phyloP scores from a whole-genome alignment of 176 grass and related monocot species.

The Coix lacrymajobi region DNA sequence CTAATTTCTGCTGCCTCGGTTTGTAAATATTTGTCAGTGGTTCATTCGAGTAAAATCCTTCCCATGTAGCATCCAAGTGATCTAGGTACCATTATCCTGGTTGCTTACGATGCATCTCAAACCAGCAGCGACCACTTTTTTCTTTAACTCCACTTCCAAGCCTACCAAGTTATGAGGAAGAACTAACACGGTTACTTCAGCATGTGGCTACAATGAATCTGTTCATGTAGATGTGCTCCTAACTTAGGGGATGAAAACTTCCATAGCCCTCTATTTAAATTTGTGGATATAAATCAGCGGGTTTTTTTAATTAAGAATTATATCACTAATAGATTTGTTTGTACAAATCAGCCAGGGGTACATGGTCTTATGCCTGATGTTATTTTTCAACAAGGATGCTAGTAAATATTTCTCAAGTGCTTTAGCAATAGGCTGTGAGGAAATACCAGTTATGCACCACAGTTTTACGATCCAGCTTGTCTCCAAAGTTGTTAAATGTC shows the following conservation, averaged over 20 bases:
- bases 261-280: not conserved
- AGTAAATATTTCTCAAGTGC: not conserved
- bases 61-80: constrained; percentile 73
- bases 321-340: not conserved
- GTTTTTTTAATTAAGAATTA: not conserved
- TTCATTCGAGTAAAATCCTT: constrained; percentile 82
- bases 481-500: constrained; percentile 88
- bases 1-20: constrained; percentile 60
- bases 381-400: constrained; percentile 1
- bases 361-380: not conserved
- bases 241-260: not conserved
- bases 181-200: not conserved
- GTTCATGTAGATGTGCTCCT: not conserved
- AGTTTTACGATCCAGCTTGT: constrained; percentile 66
- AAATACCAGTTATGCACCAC: constrained; percentile 97
- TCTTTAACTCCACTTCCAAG: constrained; percentile 68
- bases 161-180: constrained; percentile 38
- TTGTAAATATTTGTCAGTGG: constrained; percentile 68
- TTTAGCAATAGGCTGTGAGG: not conserved
- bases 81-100: constrained; percentile 98
- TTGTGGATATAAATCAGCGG: not conserved
- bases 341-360: not conserved
- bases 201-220: not conserved
- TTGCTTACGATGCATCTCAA: constrained; percentile 93
- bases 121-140: constrained; percentile 61